These are phyloP conservation scores for Arabidopsis hybrid DNA, from an alignment of 441 rosid species.

Conservation along the genomic window DNA sequence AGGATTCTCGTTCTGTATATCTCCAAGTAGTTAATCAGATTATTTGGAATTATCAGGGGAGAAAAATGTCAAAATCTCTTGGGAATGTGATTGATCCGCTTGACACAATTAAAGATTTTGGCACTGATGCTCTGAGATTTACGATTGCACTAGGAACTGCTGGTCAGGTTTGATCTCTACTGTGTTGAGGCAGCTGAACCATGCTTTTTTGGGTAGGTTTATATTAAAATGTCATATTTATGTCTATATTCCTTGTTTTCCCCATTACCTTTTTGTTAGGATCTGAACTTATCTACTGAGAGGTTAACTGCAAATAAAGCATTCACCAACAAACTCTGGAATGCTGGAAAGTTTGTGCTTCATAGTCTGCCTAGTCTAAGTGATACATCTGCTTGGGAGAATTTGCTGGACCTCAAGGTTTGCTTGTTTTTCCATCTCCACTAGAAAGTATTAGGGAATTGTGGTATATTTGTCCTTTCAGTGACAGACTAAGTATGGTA, in stretches of 20 bases:
- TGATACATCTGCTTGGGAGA: slow-evolving; percentile 80
- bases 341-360: slow-evolving; percentile 94
- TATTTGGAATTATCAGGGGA: slow-evolving; percentile 65
- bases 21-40: slow-evolving; percentile 19
- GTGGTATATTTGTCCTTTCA: slow-evolving; percentile 6
- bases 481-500: slow-evolving; percentile 13
- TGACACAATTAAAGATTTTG: slow-evolving; percentile 92
- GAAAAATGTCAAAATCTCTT: slow-evolving; percentile 93
- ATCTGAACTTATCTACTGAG: slow-evolving; percentile 91
- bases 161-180: slow-evolving; percentile 80
- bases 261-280: slow-evolving; percentile 56
- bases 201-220: slow-evolving; percentile 11
- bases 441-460: slow-evolving; percentile 10
- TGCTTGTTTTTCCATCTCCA: slow-evolving; percentile 37
- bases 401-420: slow-evolving; percentile 67
- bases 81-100: slow-evolving; percentile 96
- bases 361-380: slow-evolving; percentile 80
- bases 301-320: slow-evolving; percentile 95
- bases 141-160: slow-evolving; percentile 95
- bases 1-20: slow-evolving; percentile 19
- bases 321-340: slow-evolving; percentile 96
- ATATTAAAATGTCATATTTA: slow-evolving; percentile 32
- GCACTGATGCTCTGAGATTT: slow-evolving; percentile 95
- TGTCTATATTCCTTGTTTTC: slow-evolving; percentile 35
- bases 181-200: slow-evolving; percentile 30